Base-by-base conservation (phyloP, 805 yeast genomes). In the Priceomyces fermenticarens region DNA sequence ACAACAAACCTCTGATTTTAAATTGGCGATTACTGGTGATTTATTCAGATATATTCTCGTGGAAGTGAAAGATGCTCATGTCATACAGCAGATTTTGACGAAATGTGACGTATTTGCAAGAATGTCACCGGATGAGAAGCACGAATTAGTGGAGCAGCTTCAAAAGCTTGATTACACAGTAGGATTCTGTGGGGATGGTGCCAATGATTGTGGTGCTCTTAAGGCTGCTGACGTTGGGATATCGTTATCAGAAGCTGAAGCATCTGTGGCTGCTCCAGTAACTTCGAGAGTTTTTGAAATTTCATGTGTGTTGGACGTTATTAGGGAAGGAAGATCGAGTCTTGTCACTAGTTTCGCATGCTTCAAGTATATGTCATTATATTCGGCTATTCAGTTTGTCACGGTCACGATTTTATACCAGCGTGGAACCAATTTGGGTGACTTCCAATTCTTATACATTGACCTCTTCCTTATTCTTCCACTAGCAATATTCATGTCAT, bases 101-200 rank as follows among this genome's bases (percentile, higher is more conserved):
- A 80, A 77, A 46, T 81, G 89, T 43, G 77, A 81, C 34, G 78
- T 93, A 3, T 93, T 83, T 67, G 98, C 99, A 0, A 74, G 99
- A 48, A 93, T 93, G 99, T 90, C 98, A 0, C 99, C 99, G 0
- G 99, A 95, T 62, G 99, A 93, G 61, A 93, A 93, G 57, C 97
- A 93, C 60, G 99, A 93, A 63, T 70, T 93, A 36, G 97, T 93
- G 28, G 90, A 86, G 53, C 88, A 85, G 57, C 66, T 93, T 10
- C 96, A 89, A 60, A 74, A 71, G 15, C 57, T 93, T 14, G 97
- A 90, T 54, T 91, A 91, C 58, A 88, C 96, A 0, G 95, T 88
- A 36, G 96, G 97, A 2, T 93, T 93, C 62, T 93, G 98, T 65
- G 99, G 99, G 29, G 99, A 93, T 66, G 99, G 99, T 49, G 99